Evolutionary conservation across 1,284 basidiomycete genomes (phyloP), one percentile per base, ranked within the genome.

Genomic region (Anthracocystis setariae): DNA sequence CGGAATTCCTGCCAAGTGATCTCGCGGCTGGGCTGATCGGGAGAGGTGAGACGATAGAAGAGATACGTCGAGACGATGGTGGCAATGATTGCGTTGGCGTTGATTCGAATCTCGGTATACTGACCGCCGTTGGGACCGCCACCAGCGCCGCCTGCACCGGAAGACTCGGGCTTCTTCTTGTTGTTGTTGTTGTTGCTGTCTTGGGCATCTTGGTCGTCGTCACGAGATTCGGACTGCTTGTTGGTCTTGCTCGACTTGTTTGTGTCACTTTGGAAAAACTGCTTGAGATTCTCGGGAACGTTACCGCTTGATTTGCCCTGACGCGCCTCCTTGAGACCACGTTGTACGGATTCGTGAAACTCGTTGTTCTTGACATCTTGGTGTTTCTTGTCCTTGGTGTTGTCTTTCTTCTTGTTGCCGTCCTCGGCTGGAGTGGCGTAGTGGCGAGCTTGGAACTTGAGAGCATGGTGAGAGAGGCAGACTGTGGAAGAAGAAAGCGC

Each of bases 1-100:
- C 94, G 90, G 86, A 98, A 98, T 84, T 97, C 94, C 85, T 97
- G 94, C 94, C 94, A 98, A 71, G 94, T 97, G 74, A 98, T 96
- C 85, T 98, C 94, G 69, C 91, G 89, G 5, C 91, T 88, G 18
- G 71, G 68, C 7, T 74, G 56, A 44, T 86, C 86, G 0, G 88
- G 85, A 0, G 86, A 84, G 18, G 85, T 87, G 35, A 89, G 85
- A 56, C 87, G 88, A 38, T 89, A 89, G 73, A 91, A 86, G 10
- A 89, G 86, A 77, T 91, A 90, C 67, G 92, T 88, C 37, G 89
- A 87, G 50, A 89, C 86, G 45, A 79, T 68, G 29, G 79, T 76
- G 37, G 73, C 73, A 37, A 82, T 55, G 43, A 81, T 56, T 49
- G 73, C 71, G 61, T 81, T 82, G 63, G 71, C 57, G 50, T 82